Evolutionary conservation across 1,284 basidiomycete genomes (phyloP).

Genomic region (Microbotryum scabiosae): DNA sequence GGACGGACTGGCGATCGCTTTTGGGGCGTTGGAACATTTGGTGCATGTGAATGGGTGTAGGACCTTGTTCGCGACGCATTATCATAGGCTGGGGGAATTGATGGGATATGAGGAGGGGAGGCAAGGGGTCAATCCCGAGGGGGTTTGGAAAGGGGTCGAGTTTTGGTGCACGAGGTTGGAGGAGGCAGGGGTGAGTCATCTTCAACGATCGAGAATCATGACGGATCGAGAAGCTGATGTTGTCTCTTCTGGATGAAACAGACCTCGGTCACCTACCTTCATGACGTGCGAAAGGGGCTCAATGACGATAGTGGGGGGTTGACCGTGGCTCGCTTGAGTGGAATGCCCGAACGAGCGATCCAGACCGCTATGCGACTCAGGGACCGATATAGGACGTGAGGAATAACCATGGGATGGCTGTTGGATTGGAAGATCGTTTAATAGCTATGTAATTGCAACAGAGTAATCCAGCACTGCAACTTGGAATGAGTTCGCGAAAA

Average conservation of each 20-base stretch:
- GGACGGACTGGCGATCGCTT: conserved; percentile 88
- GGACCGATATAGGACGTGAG: too few relatives aligned
- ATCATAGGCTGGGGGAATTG: conserved; percentile 77
- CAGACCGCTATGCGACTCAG: neutral
- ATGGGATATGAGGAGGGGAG: conserved; percentile 50
- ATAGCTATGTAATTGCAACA: too few relatives aligned
- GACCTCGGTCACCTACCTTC: conserved; percentile 70
- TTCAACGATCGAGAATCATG: neutral
- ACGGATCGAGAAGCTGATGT: neutral
- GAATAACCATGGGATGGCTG: too few relatives aligned
- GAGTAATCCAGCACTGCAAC: too few relatives aligned
- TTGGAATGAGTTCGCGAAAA: too few relatives aligned
- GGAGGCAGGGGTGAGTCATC: conserved; percentile 56
- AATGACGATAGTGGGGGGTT: conserved; percentile 88
- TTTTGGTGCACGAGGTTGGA: conserved; percentile 86
- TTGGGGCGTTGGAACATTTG: conserved; percentile 78
- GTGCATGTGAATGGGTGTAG: conserved; percentile 64
- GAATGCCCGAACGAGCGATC: conserved; percentile 53
- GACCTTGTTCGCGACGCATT: conserved; percentile 91
- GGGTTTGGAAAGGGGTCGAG: conserved; percentile 47
- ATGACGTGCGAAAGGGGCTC: conserved; percentile 69
- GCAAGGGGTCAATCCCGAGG: neutral
- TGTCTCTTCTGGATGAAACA: conserved; percentile 32
- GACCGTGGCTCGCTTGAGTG: conserved; percentile 79
- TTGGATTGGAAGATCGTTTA: too few relatives aligned